Evolutionary conservation across 352 stramenopile species (phyloP), one percentile per base, ranked within the genome.

Genomic region (Phytophthora ohioensis): DNA sequence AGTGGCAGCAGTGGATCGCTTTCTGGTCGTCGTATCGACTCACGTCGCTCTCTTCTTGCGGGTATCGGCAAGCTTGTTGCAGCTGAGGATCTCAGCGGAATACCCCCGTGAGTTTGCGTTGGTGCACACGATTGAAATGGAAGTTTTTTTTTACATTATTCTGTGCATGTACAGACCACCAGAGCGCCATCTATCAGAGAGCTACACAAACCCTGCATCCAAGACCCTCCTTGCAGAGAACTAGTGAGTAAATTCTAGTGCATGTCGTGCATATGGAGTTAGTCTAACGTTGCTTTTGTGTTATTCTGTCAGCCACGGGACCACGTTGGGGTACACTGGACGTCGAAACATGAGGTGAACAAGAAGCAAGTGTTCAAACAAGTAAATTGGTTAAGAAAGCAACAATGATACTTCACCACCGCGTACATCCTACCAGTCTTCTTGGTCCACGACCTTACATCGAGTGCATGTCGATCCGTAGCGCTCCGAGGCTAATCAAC

Each of bases 381-480:
- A 41, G 12, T 57, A 31, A 48, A 60, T 49, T 63, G 32, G 41
- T 56, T 62, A 64, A 64, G 34, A 63, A 47, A 57, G 31, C 49
- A 27, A 56, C 13, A 39, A 38, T 38, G 38, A 58, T 3, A 45
- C 38, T 64, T 68, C 17, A 47, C 39, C 39, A 56, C 30, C 30
- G 31, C 15, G 34, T 60, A 27, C 30, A 68, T 56, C 39, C 39
- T 53, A 32, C n/a, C 13, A 31, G 30, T 42, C 27, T 15, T 7
- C 27, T 49, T 27, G 21, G 21, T 27, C 21, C 21, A 27, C 21
- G 21, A 27, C 21, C 21, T 38, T 69, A 96, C 81, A 96, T 87
- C 31, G 84, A 92, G 71, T 88, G 68, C 85, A 94, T 93, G 54
- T 93, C 79, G 67, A 96, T 86, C 10, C 64, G 72, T 69, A 94